Evolutionary conservation across 164 flowering plant species (phyloP).

Genomic region (Umbilicus rupestris): DNA sequence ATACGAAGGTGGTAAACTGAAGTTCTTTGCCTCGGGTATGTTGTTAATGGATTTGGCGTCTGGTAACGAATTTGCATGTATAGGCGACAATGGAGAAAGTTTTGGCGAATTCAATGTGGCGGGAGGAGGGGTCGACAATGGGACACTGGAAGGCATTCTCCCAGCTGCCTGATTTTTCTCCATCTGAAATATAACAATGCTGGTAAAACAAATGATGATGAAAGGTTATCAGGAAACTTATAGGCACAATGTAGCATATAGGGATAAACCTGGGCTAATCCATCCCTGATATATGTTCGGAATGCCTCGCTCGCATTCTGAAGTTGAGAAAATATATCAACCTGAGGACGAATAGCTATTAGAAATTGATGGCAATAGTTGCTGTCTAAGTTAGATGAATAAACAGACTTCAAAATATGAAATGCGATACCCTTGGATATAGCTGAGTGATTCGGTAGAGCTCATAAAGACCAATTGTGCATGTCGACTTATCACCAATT

Average conservation of each 20-base stretch:
- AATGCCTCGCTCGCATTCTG: constrained; percentile 99
- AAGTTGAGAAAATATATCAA: constrained; percentile 94
- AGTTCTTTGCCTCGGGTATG: constrained; percentile 48
- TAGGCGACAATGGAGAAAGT: constrained; percentile 68
- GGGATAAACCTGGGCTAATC: constrained; percentile 66
- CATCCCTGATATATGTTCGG: constrained; percentile 95
- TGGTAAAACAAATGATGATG: neutral
- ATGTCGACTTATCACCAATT: constrained; percentile 97
- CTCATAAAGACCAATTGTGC: constrained; percentile 84
- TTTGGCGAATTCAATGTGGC: constrained; percentile 61
- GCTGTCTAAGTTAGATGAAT: too few relatives aligned
- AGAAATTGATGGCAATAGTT: too few relatives aligned
- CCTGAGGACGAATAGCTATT: constrained; percentile 33
- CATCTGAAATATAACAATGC: constrained; percentile 42
- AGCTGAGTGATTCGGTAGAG: constrained; percentile 87
- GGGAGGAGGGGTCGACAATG: constrained; percentile 95
- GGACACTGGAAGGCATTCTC: constrained; percentile 81
- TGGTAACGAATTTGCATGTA: constrained; percentile 46
- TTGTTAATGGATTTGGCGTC: constrained; percentile 42
- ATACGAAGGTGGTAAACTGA: constrained; percentile 44
- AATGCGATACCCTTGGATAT: constrained; percentile 67
- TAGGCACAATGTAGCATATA: neutral
- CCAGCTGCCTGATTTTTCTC: constrained; percentile 97
- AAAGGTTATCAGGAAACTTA: neutral
- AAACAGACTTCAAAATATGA: too few relatives aligned